These are phyloP conservation scores for Plasmodium gonderi DNA, from an alignment of 169 alveolate species.

Conservation along the genomic window DNA sequence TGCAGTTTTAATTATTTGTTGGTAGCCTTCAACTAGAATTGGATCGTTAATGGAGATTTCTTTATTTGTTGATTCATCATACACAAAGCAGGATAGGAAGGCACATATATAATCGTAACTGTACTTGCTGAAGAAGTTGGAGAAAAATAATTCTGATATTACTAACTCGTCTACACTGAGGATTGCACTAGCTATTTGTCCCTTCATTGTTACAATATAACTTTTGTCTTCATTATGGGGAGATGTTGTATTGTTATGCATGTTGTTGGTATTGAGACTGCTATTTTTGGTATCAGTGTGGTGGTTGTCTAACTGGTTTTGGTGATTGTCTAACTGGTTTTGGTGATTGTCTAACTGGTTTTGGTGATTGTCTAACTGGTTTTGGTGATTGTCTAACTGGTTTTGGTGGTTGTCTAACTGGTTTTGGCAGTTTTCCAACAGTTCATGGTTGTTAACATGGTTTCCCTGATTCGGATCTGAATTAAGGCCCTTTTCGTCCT, in stretches of 20 bases:
- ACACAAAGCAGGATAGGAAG: conserved; percentile 93
- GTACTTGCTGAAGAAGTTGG: conserved; percentile 94
- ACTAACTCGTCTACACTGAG: conserved; percentile 98
- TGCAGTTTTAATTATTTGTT: conserved; percentile 82
- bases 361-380: no score
- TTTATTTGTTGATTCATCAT: conserved; percentile 90
- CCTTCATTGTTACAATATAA: conserved; percentile 93
- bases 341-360: background rate
- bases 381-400: no score
- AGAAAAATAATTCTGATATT: conserved; percentile 94
- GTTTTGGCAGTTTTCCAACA: no score
- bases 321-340: background rate
- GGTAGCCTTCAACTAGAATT: conserved; percentile 81
- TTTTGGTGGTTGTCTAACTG: no score
- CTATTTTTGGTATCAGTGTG: background rate
- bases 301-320: background rate
- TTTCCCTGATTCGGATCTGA: no score
- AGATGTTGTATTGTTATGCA: no score
- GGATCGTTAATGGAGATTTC: conserved; percentile 83
- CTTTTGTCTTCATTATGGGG: conserved; percentile 30
- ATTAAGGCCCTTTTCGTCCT: background rate
- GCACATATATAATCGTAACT: conserved; percentile 95
- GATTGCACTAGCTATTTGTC: conserved; percentile 98
- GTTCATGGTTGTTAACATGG: no score
- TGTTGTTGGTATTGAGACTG: background rate